Percentiles rank a stretch among this genome's conserved stretches.
Conservation (phyloP, 2,329 filamentous ascomycete species). For the Alternaria sp. region DNA sequence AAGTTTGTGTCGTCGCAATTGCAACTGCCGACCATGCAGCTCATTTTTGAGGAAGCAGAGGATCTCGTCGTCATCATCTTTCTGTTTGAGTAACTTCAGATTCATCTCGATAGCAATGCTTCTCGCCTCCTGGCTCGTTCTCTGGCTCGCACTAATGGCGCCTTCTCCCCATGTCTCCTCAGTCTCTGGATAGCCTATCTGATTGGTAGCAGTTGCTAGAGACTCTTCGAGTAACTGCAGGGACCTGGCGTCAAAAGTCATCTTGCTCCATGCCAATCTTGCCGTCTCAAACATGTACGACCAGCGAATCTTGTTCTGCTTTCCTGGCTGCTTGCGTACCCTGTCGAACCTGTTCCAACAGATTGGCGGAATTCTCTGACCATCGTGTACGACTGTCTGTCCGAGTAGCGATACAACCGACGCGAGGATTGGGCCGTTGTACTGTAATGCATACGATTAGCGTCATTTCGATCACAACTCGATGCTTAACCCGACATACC, state of each 20-base stretch:
- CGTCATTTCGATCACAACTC: not conserved
- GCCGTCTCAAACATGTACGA: constrained; percentile 32
- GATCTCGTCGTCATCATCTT: not conserved
- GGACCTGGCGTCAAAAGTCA: constrained; percentile 16
- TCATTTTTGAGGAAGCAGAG: constrained; percentile 6
- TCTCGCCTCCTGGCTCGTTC: not conserved
- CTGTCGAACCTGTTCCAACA: not conserved
- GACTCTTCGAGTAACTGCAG: constrained; percentile 4
- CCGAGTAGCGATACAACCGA: constrained; percentile 10
- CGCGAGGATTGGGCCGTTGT: constrained; percentile 28
- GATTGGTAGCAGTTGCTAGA: not conserved
- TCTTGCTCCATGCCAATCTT: constrained; percentile 24
- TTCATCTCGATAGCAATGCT: constrained; percentile 9
- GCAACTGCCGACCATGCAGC: not conserved
- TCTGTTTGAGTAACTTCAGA: not conserved
- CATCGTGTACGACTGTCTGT: not conserved
- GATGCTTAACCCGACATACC: constrained; percentile 10
- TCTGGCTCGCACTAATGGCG: not conserved
- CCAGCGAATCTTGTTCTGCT: constrained; percentile 13
- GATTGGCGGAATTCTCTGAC: not conserved
- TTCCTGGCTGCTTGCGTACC: not conserved
- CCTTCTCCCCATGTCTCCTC: not conserved
- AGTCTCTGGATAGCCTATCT: not conserved
- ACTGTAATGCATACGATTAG: constrained; percentile 11
- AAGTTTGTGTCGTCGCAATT: not conserved